Evolutionary conservation across 768 basidiomycete species (phyloP).

Genomic region (Tulasnella sp.): DNA sequence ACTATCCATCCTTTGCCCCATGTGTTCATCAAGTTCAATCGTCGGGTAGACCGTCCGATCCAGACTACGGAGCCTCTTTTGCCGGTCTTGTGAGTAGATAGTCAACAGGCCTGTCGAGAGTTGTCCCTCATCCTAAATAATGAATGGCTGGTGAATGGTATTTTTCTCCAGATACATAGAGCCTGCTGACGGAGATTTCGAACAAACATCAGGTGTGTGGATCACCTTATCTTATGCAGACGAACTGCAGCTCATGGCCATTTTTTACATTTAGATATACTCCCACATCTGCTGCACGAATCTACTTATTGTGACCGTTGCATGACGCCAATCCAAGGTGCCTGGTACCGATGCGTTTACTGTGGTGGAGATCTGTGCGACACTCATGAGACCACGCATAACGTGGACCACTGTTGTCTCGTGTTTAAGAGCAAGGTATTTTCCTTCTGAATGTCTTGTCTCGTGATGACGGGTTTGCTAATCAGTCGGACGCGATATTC

Average conservation of each 20-base stretch:
- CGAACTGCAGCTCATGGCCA: neutral
- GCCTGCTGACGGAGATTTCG: conserved; percentile 1
- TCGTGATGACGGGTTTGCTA: neutral
- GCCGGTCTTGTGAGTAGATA: conserved; percentile 48
- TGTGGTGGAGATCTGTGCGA: conserved; percentile 82
- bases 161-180: conserved; percentile 13
- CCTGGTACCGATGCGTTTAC: conserved; percentile 86
- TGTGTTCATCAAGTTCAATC: conserved; percentile 76
- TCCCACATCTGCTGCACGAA: conserved; percentile 46
- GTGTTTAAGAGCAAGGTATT: conserved; percentile 72
- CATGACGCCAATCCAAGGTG: conserved; percentile 67
- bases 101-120: neutral
- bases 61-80: conserved; percentile 47
- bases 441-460: neutral
- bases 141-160: neutral
- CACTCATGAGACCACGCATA: conserved; percentile 70
- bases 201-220: neutral
- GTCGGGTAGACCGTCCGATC: conserved; percentile 58
- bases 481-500: too few species aligned
- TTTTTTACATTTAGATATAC: conserved; percentile 39
- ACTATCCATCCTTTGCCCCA: conserved; percentile 76
- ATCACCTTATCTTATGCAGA: neutral
- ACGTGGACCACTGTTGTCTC: conserved; percentile 71
- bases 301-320: conserved; percentile 80
- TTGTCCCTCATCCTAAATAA: neutral